Evolutionary conservation across 78 protist species (phyloP).

Genomic region (Planoprotostelium fungivorum): DNA sequence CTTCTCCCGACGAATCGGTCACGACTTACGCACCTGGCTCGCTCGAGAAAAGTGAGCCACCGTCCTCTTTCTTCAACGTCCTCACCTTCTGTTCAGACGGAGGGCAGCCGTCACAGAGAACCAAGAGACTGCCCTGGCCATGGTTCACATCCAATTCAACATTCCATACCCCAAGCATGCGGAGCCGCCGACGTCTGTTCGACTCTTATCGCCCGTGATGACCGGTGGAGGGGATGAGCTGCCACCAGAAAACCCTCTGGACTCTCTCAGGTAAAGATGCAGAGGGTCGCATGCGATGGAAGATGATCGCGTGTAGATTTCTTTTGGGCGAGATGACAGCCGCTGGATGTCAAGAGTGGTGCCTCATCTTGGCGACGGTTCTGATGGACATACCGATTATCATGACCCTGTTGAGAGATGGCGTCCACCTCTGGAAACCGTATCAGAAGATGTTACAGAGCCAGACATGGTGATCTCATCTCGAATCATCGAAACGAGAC

Average conservation of each 20-base stretch:
- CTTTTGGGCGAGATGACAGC: slow-evolving; percentile 36
- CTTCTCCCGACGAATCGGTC: neutral
- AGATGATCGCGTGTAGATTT: neutral
- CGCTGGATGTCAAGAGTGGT: slow-evolving; percentile 57
- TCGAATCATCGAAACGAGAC: neutral
- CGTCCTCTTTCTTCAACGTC: neutral
- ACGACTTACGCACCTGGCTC: slow-evolving; percentile 7
- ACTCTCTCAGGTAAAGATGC: neutral
- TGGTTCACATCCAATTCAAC: slow-evolving; percentile 4
- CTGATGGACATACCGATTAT: slow-evolving; percentile 30
- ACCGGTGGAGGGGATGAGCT: neutral
- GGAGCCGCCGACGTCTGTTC: neutral
- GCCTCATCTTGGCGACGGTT: slow-evolving; percentile 40
- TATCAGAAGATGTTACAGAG: neutral
- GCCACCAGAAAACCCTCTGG: neutral
- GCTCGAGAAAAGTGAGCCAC: neutral
- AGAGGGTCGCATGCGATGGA: neutral
- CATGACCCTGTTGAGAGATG: neutral
- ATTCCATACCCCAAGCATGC: neutral
- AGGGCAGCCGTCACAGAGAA: neutral
- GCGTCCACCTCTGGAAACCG: neutral
- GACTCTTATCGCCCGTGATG: neutral
- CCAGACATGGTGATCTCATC: neutral
- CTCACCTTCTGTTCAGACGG: neutral
- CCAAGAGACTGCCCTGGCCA: neutral